Evolutionary conservation across 768 basidiomycete species (phyloP), one percentile per base, ranked within the genome.

Genomic region (Lactarius akahatsu): DNA sequence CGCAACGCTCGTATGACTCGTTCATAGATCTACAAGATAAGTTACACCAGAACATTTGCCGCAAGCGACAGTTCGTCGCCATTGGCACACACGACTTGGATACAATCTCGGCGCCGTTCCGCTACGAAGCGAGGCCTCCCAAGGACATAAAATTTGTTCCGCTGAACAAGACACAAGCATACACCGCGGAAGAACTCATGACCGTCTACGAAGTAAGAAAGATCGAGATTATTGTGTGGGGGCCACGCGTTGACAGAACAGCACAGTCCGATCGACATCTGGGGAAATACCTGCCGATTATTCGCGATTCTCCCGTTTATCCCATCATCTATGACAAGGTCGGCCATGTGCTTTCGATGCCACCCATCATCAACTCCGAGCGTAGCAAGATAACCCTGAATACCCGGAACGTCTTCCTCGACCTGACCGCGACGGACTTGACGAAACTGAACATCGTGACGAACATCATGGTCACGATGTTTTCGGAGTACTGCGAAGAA

Each of bases 1-100:
- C 92, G 34, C 86, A 86, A 52, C 82, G 84, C 60, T 94, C 92
- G 45, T 98, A 98, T 75, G 91, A 90, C 30, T 95, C 93, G 68
- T 98, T 99, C 85, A 96, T 99, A 72, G 97, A 98, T 74, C 80
- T 99, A n/a, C 97, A 99, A 79, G 97, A 99, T 75, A 99, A 98
- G 77, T 82, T 99, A 59, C 97, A 99, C 75, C 91, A 96, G 74
- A 99, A 99, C 77, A 85, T 99, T 40, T 95, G 93, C 73, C 83
- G 97, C 64, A 82, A 90, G 70, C 82, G 97, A 64, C 92, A 91
- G 73, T 85, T 99, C 54, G 97, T 96, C 57, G 86, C 97, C 23
- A 97, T 99, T 70, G 97, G 97, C 64, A 99, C 97, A 2, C 97
- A 99, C 71, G 97, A 99, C 78, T 78, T 99, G 58, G 95, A 98